Base-by-base conservation (phyloP, 495 filamentous ascomycete genomes). In the Penicillium ochrochloron region DNA sequence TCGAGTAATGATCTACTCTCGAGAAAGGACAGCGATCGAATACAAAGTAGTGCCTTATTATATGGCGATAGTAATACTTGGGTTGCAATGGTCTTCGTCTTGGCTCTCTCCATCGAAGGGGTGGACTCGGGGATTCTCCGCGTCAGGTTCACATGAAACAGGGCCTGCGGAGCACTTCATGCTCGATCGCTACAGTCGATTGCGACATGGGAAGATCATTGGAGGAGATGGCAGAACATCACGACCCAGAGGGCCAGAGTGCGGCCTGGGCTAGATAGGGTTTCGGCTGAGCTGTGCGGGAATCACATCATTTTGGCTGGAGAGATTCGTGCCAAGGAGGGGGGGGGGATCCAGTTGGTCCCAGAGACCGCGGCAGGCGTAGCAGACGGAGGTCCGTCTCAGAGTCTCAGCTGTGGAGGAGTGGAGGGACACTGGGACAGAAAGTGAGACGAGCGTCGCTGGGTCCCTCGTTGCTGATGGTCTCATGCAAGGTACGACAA, bases 231-330 rank as follows among this genome's bases (percentile, higher is more conserved):
- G 41, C 41, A 19, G 57, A 41, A 41, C 15, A 17, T 33, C 57
- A 11, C 23, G 5, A 59, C 15, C 25, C 41, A 59, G 25, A 23
- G 11, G 5, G 4, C 25, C 41, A 59, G 37, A 23, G 11, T 17
- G n/a, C 34, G 44, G 55, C 48, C 59, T 62, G 29, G 53, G 59
- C 50, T 54, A 48, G 62, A 63, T 68, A 65, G 66, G 62, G 66
- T 68, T 65, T 62, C 59, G 58, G 64, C 60, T 35, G 17, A 9
- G 7, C 19, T 21, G 53, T 39, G 37, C 29, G 64, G 66, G 46
- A 63, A 64, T 61, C 61, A n/a, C 23, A 27, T 35, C 52, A 35
- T 55, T 55, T n/a, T 39, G 55, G 37, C 11, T 37, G 34, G 54
- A 41, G 31, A 57, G 12, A 27, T 50, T 37, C 7, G 44, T 27